Conservation (phyloP, 2,329 filamentous ascomycete genomes). For the Scopulariopsis brevicaulis region DNA sequence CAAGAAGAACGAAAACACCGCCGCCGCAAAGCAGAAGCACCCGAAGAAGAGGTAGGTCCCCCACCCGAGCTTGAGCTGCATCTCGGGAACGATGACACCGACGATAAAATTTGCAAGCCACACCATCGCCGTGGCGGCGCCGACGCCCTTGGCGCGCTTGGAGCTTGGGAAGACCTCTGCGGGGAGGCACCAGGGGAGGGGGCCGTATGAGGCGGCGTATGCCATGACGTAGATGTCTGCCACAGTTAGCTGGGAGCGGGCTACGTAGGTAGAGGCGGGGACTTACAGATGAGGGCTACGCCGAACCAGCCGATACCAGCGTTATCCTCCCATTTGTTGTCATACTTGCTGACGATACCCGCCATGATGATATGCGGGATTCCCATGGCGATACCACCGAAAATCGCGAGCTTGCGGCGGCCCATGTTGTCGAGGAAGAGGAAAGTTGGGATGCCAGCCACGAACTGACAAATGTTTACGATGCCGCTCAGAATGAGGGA, state of each 20-base stretch:
- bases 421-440: constrained; percentile 19
- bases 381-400: neutral
- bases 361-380: neutral
- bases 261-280: neutral
- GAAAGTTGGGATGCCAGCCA: constrained; percentile 15
- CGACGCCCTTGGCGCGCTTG: constrained; percentile 22
- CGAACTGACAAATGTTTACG: constrained; percentile 20
- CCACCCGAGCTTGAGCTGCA: constrained; percentile 35
- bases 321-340: neutral
- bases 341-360: neutral
- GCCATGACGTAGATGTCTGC: constrained; percentile 11
- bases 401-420: constrained; percentile 7
- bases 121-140: constrained; percentile 17
- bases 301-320: neutral
- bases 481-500: constrained; percentile 19
- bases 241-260: neutral
- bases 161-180: constrained; percentile 23
- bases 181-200: constrained; percentile 22
- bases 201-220: constrained; percentile 18
- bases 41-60: constrained; percentile 43
- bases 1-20: constrained; percentile 39
- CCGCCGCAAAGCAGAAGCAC: constrained; percentile 35
- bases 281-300: neutral
- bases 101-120: constrained; percentile 24
- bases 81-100: constrained; percentile 40